Evolutionary conservation across 306 rosid species (phyloP).

Genomic region (Fragaria vesca): DNA sequence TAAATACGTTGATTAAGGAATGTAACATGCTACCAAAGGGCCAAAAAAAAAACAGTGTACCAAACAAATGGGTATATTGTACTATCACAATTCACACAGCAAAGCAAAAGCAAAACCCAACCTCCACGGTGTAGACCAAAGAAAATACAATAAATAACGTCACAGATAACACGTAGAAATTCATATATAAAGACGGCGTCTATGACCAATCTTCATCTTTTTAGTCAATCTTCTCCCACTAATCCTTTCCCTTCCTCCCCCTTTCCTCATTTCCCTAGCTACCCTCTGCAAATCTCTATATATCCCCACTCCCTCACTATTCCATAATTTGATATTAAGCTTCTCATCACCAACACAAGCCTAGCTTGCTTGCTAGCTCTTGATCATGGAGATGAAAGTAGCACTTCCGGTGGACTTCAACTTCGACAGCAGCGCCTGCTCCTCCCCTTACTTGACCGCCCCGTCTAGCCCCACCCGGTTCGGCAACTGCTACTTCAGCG

Average conservation of each 20-base stretch:
- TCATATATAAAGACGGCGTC: conserved; percentile 9
- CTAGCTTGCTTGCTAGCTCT: neutral
- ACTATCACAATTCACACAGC: neutral
- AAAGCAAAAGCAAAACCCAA: neutral
- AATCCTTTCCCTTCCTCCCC: neutral
- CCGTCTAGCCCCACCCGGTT: conserved; percentile 87
- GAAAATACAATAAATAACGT: conserved; percentile 9
- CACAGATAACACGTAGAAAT: neutral
- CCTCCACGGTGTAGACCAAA: neutral
- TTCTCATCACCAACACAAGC: neutral
- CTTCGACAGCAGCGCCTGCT: conserved; percentile 75
- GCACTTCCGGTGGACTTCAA: conserved; percentile 48
- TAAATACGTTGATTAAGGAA: neutral
- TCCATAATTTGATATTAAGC: neutral
- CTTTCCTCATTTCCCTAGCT: conserved; percentile 2
- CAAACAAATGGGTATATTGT: neutral
- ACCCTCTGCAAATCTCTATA: conserved; percentile 16
- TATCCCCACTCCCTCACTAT: conserved; percentile 26
- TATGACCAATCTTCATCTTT: conserved; percentile 3
- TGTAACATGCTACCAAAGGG: neutral
- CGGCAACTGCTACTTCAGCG: conserved; percentile 63
- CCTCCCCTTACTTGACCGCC: conserved; percentile 88
- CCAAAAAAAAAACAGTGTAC: neutral
- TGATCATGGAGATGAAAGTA: conserved; percentile 27
- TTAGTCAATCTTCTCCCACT: conserved; percentile 27